A percentile compares a stretch with the other conserved stretches of the same genome.
phyloP scores from a whole-genome alignment of 1,284 basidiomycete genomes.

The Laetiporus sulphureus region DNA sequence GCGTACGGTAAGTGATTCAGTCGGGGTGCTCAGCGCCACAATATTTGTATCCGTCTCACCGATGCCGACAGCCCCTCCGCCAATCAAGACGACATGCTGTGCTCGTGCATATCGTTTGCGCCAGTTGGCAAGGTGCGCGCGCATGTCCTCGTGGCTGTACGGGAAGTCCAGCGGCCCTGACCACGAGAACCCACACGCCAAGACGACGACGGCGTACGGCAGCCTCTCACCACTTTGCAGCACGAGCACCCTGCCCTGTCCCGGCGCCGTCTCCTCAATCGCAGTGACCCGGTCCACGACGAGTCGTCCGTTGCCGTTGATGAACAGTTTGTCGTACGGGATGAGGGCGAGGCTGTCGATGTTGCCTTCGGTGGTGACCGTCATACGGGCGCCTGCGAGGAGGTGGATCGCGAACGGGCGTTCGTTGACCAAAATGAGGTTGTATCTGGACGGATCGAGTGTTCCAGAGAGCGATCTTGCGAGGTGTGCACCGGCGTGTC shows the following conservation, averaged over 20 bases:
- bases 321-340: conserved; percentile 40
- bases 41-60: conserved; percentile 31
- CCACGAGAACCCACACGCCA: conserved; percentile 55
- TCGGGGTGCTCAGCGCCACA: no score
- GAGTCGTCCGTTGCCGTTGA: conserved; percentile 38
- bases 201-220: conserved; percentile 44
- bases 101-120: conserved; percentile 41
- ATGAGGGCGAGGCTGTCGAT: conserved; percentile 30
- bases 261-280: conserved; percentile 33
- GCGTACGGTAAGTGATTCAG: conserved; percentile 1
- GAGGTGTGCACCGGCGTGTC: conserved; percentile 23
- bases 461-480: conserved; percentile 6
- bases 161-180: conserved; percentile 43
- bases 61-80: conserved; percentile 56
- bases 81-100: conserved; percentile 46
- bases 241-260: conserved; percentile 36
- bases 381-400: conserved; percentile 23
- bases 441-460: conserved; percentile 5
- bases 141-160: conserved; percentile 31
- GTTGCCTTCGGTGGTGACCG: conserved; percentile 16
- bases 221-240: conserved; percentile 44
- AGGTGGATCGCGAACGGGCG: conserved; percentile 14
- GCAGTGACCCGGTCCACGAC: conserved; percentile 36
- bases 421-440: conserved; percentile 11
- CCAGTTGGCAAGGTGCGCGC: conserved; percentile 35